Evolutionary conservation across 208 protist genomes (phyloP), one percentile per base, ranked within the genome.

Genomic region (Trypanosomatidae sp.): DNA sequence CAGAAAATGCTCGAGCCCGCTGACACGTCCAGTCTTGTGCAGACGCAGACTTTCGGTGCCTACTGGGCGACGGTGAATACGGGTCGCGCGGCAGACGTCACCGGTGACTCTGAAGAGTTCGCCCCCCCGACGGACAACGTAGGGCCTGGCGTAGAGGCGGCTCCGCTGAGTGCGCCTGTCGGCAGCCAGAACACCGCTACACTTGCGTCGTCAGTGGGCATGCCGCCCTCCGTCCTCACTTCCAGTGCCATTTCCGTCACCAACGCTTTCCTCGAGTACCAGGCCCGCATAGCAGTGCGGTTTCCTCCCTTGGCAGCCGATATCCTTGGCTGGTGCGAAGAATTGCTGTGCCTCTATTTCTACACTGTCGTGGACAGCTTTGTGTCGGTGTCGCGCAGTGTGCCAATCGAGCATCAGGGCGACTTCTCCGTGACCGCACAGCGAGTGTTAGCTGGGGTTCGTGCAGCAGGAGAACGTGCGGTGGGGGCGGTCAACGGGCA

Each of bases 331-430:
- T 95, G 92, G 89, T 85, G 81, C 66, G 84, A 91, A 58, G 86
- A 94, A 69, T 76, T 94, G 62, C 67, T 92, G 62, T 69, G 74
- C 64, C 71, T 93, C 19, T 94, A 93, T 68, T 81, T 92, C n/a
- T 95, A 91, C 82, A 91, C 84, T 28, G 85, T 94, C 13, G 81
- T 87, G 47, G 92, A 93, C 76, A 96, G 86, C 81, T 96, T 96
- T 74, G 88, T 96, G 46, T 94, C 90, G 25, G 81, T 93, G 55
- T 95, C 92, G 1, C 79, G 87, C 50, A 83, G 59, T 36, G 86
- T 94, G 58, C 84, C 78, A 9, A 78, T 96, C 58, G 89, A 94
- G 75, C 66, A 91, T 47, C 92, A 96, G 71, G 84, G 80, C 50
- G 85, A 93, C 72, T 83, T 94, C 64, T 88, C 88, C 13, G 65